Conservation (phyloP, 371 early-diverging fungal species). For the Lichtheimia ornata region DNA sequence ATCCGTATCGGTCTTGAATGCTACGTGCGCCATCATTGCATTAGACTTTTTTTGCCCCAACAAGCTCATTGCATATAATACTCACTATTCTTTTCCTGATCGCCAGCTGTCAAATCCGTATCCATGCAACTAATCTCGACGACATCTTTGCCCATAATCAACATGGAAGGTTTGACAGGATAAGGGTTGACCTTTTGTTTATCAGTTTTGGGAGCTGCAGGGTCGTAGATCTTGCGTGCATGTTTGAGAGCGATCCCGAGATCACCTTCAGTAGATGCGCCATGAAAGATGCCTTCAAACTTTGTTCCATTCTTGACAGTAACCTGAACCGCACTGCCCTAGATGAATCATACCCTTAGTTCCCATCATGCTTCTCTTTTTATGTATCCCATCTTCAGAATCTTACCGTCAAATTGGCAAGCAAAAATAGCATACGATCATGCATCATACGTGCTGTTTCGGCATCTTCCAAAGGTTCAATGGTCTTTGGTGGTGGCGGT, state of each 20-base stretch:
- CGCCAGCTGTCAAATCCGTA: slow-evolving; percentile 59
- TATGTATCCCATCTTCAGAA: neutral
- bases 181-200: slow-evolving; percentile 55
- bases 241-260: slow-evolving; percentile 76
- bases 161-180: slow-evolving; percentile 44
- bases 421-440: slow-evolving; percentile 74
- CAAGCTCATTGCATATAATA: neutral
- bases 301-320: slow-evolving; percentile 64
- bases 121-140: slow-evolving; percentile 58
- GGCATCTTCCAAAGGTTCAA: slow-evolving; percentile 19
- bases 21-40: slow-evolving; percentile 21
- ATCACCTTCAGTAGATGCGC: slow-evolving; percentile 73
- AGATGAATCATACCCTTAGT: neutral
- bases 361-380: neutral
- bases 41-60: neutral
- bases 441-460: slow-evolving; percentile 56
- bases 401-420: slow-evolving; percentile 74
- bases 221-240: slow-evolving; percentile 52
- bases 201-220: slow-evolving; percentile 21
- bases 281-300: slow-evolving; percentile 81
- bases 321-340: slow-evolving; percentile 81
- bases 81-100: slow-evolving; percentile 55
- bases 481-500: slow-evolving; percentile 1
- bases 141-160: slow-evolving; percentile 75
- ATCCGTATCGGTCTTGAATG: slow-evolving; percentile 89